phyloP scores from a whole-genome alignment of 441 rosid genomes.

The Jatropha podagrica region DNA sequence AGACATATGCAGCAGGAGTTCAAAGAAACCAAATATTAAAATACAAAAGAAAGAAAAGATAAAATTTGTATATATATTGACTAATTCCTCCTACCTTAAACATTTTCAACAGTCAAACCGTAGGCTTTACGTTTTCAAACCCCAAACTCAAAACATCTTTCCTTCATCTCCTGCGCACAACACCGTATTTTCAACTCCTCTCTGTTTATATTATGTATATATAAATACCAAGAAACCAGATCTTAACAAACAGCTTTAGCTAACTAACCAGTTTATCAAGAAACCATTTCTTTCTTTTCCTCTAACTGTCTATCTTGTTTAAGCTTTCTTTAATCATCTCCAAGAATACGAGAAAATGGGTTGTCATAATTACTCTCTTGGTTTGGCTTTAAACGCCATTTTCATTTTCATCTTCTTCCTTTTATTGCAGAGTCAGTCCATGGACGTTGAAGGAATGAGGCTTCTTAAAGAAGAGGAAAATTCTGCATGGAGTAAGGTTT shows the following conservation, averaged over 20 bases:
- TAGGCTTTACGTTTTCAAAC: slow-evolving; percentile 19
- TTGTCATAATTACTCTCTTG: slow-evolving; percentile 8
- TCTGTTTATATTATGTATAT: background rate
- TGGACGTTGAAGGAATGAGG: slow-evolving; percentile 32
- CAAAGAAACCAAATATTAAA: background rate
- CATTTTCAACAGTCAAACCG: slow-evolving; percentile 28
- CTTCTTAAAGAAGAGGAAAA: slow-evolving; percentile 19
- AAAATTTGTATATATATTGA: background rate
- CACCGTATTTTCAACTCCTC: background rate
- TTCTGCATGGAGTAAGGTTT: slow-evolving; percentile 7
- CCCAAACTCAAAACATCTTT: background rate
- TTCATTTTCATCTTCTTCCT: slow-evolving; percentile 26
- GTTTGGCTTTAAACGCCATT: slow-evolving; percentile 25
- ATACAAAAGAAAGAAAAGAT: background rate
- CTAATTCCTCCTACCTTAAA: background rate
- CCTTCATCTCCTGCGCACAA: background rate
- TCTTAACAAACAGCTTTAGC: background rate
- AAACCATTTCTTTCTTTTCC: background rate
- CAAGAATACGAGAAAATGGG: background rate
- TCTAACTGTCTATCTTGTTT: background rate
- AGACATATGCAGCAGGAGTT: background rate
- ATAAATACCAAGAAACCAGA: background rate
- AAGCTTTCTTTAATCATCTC: background rate
- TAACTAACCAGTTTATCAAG: background rate
- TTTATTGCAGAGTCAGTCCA: slow-evolving; percentile 19